A percentile compares a stretch with the other conserved stretches of the same genome.
Evolutionary conservation across 306 rosid genomes (phyloP).

Genomic region (Fragaria vesca): DNA sequence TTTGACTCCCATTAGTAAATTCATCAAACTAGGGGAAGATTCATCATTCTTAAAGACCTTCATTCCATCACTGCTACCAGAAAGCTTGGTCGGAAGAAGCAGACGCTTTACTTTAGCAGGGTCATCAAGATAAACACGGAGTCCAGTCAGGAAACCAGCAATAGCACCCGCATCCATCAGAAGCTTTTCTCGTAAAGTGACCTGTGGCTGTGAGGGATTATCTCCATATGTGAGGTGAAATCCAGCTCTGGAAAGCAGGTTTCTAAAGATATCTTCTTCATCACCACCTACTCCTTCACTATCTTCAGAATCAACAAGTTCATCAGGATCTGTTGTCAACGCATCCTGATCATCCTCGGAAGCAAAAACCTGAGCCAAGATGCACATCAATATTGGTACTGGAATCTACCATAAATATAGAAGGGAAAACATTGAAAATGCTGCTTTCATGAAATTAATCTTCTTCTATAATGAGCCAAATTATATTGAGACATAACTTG

Average conservation of each 20-base stretch:
- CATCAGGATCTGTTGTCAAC: constrained; percentile 97
- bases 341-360: constrained; percentile 98
- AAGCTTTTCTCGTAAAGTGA: constrained; percentile 91
- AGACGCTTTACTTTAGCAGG: constrained; percentile 97
- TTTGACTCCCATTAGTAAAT: constrained; percentile 97
- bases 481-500: background rate
- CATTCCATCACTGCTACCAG: constrained; percentile 77
- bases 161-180: constrained; percentile 98
- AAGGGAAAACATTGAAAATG: background rate
- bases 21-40: constrained; percentile 97
- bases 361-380: constrained; percentile 72
- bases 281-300: constrained; percentile 97
- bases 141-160: constrained; percentile 97
- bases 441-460: background rate
- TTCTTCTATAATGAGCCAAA: background rate
- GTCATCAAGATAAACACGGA: constrained; percentile 98
- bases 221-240: constrained; percentile 97
- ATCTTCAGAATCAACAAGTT: constrained; percentile 88
- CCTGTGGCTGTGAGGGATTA: constrained; percentile 95
- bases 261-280: constrained; percentile 96
- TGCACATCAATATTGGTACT: constrained; percentile 22
- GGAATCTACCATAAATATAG: constrained; percentile 32
- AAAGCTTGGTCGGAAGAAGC: constrained; percentile 94
- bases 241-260: constrained; percentile 93
- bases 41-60: constrained; percentile 69